Percentiles rank a stretch among this genome's conserved stretches.
phyloP scores from a whole-genome alignment of 2,329 filamentous ascomycete genomes.

The Elsinoe ampelina region DNA sequence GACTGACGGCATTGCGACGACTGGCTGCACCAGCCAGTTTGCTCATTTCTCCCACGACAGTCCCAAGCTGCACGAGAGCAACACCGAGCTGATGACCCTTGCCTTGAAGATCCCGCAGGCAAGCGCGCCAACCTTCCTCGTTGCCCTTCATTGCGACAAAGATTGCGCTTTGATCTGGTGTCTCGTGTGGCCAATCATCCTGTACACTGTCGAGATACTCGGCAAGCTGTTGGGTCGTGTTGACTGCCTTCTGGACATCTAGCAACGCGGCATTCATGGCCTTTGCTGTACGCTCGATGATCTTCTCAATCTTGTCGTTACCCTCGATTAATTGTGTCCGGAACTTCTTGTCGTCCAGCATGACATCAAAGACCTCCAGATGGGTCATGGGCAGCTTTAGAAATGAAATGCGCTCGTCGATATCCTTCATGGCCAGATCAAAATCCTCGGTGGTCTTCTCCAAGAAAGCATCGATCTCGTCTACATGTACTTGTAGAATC shows the following conservation, averaged over 20 bases:
- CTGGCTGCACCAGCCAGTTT: conserved; percentile 75
- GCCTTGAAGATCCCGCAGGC: conserved; percentile 65
- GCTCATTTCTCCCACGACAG: conserved; percentile 77
- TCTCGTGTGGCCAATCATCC: conserved; percentile 49
- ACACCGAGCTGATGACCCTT: conserved; percentile 62
- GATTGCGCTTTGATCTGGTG: conserved; percentile 58
- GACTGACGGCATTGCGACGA: conserved; percentile 61
- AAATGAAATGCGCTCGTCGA: conserved; percentile 69
- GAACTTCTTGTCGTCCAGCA: conserved; percentile 78
- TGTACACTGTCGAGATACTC: conserved; percentile 62
- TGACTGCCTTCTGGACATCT: conserved; percentile 69
- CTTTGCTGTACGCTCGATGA: conserved; percentile 67
- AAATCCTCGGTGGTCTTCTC: conserved; percentile 81
- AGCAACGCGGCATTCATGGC: conserved; percentile 68
- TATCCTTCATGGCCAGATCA: conserved; percentile 65
- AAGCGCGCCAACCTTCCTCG: conserved; percentile 78
- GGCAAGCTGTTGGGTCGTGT: conserved; percentile 66
- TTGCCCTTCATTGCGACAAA: conserved; percentile 89
- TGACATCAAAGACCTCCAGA: conserved; percentile 70
- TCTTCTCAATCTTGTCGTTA: conserved; percentile 85
- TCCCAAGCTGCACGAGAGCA: conserved; percentile 61
- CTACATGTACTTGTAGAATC: conserved; percentile 85
- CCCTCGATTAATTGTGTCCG: conserved; percentile 73
- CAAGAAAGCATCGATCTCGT: conserved; percentile 86
- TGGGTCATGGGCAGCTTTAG: conserved; percentile 78